Evolutionary conservation across 192 early-diverging fungal genomes (phyloP).

Genomic region (Diversispora epigaea): DNA sequence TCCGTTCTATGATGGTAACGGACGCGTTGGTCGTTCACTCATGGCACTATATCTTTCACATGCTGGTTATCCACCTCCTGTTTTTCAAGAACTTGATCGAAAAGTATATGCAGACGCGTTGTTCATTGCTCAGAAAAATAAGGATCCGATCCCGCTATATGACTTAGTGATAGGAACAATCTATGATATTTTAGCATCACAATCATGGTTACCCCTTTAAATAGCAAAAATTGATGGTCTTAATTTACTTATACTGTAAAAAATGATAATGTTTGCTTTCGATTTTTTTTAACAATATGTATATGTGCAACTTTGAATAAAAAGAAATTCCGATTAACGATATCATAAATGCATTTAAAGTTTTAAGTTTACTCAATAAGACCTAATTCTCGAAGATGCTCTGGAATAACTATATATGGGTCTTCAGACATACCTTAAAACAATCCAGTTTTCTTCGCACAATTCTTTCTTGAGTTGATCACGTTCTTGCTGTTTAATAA

Average conservation of each 20-base stretch:
- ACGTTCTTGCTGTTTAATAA: too few species aligned
- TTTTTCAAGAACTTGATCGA: constrained; percentile 25
- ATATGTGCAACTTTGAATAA: too few species aligned
- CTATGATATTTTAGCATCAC: constrained; percentile 18
- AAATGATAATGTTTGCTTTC: too few species aligned
- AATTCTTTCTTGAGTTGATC: too few species aligned
- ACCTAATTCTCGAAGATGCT: background rate
- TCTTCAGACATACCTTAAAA: constrained; percentile 7
- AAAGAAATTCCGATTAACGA: too few species aligned
- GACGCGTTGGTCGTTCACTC: constrained; percentile 14
- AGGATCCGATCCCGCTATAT: constrained; percentile 15
- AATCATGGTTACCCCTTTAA: constrained; percentile 9
- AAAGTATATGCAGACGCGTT: constrained; percentile 19
- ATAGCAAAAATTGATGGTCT: background rate
- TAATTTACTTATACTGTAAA: background rate
- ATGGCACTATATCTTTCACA: constrained; percentile 16
- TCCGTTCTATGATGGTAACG: constrained; percentile 28
- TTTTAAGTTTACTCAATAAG: constrained; percentile 4
- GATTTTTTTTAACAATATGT: too few species aligned
- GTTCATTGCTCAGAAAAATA: background rate
- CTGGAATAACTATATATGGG: too few species aligned
- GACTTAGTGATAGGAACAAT: constrained; percentile 26
- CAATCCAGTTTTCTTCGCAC: background rate
- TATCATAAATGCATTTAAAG: background rate
- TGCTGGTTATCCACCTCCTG: constrained; percentile 11